Conservation (phyloP, 805 yeast genomes). For the Metschnikowia gelsemii region DNA sequence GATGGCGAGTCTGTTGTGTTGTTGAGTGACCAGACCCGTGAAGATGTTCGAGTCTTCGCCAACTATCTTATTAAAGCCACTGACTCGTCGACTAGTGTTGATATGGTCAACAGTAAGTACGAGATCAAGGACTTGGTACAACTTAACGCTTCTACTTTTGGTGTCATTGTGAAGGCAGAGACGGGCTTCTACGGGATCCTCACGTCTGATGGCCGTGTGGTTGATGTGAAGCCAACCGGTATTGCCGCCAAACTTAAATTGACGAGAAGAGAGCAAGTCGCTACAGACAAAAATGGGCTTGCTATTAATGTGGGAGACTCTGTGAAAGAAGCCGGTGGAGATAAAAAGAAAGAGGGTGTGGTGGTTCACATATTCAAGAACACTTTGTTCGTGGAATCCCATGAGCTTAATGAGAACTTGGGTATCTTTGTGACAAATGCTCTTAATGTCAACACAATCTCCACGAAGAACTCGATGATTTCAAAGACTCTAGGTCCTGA, state of each 20-base stretch:
- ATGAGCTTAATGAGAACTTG: slow-evolving; percentile 75
- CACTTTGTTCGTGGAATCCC: slow-evolving; percentile 74
- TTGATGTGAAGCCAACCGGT: slow-evolving; percentile 74
- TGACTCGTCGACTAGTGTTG: slow-evolving; percentile 61
- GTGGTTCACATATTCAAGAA: slow-evolving; percentile 85
- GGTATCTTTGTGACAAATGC: slow-evolving; percentile 87
- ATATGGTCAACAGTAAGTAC: slow-evolving; percentile 72
- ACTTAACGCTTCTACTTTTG: slow-evolving; percentile 80
- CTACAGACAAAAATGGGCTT: slow-evolving; percentile 82
- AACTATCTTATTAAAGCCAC: slow-evolving; percentile 87
- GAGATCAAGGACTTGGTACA: slow-evolving; percentile 89
- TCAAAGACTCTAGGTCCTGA: slow-evolving; percentile 61
- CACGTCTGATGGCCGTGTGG: slow-evolving; percentile 75
- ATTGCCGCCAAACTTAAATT: slow-evolving; percentile 73
- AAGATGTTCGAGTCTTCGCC: slow-evolving; percentile 90
- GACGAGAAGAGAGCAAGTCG: slow-evolving; percentile 67
- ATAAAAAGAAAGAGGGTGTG: slow-evolving; percentile 78
- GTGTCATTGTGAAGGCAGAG: slow-evolving; percentile 87
- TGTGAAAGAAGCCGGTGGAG: slow-evolving; percentile 79
- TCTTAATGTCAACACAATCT: slow-evolving; percentile 73
- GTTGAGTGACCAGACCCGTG: slow-evolving; percentile 82
- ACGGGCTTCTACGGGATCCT: slow-evolving; percentile 80
- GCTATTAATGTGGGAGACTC: slow-evolving; percentile 89
- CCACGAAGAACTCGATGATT: slow-evolving; percentile 74
- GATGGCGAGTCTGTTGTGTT: slow-evolving; percentile 84